A percentile compares a stretch with the other conserved stretches of the same genome.
Evolutionary conservation across 805 yeast species (phyloP).

Genomic region (Pichia phayaonensis): DNA sequence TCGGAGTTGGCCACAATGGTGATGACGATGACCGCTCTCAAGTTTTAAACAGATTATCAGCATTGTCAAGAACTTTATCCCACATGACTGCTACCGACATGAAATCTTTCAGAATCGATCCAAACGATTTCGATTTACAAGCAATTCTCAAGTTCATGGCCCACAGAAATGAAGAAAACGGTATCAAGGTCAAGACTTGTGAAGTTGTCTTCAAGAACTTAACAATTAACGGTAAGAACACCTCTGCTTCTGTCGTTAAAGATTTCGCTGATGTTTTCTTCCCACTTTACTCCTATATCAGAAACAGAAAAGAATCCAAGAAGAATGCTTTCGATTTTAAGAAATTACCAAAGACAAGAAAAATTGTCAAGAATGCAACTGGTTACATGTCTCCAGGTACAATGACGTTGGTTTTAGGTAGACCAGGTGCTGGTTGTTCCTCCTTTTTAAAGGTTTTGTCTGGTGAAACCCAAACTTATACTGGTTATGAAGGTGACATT

Average conservation of each 20-base stretch:
- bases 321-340: slow-evolving; percentile 19
- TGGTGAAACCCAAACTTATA: slow-evolving; percentile 36
- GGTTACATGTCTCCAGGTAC: slow-evolving; percentile 38
- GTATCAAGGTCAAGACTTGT: slow-evolving; percentile 32
- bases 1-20: not conserved
- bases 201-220: slow-evolving; percentile 39
- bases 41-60: not conserved
- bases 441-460: slow-evolving; percentile 40
- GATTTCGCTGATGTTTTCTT: slow-evolving; percentile 38
- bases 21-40: not conserved
- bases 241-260: slow-evolving; percentile 35
- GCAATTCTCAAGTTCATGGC: slow-evolving; percentile 32
- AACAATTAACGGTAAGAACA: slow-evolving; percentile 40
- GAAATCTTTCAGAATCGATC: slow-evolving; percentile 14
- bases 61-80: slow-evolving; percentile 10
- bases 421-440: slow-evolving; percentile 62
- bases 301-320: slow-evolving; percentile 14
- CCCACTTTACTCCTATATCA: not conserved
- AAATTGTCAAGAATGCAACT: slow-evolving; percentile 17
- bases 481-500: slow-evolving; percentile 33
- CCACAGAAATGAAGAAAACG: slow-evolving; percentile 34
- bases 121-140: slow-evolving; percentile 34
- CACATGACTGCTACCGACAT: slow-evolving; percentile 16
- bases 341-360: slow-evolving; percentile 14
- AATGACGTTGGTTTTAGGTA: slow-evolving; percentile 45